These are phyloP conservation scores for Hyphopichia buzzinii DNA, from an alignment of 1,139 yeast genomes.

Conservation along the genomic window DNA sequence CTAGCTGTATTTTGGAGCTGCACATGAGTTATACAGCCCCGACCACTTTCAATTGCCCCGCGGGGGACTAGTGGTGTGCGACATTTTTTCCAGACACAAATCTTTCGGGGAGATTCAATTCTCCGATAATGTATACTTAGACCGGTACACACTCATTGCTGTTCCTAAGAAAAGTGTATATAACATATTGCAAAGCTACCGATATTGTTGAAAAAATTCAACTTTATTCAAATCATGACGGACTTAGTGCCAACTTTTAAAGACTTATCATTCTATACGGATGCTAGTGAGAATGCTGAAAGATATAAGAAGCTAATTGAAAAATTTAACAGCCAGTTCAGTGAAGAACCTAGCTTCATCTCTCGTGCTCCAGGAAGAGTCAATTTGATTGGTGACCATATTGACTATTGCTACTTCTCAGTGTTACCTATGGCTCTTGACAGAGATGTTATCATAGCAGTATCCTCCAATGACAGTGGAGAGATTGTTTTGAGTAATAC, in stretches of 20 bases:
- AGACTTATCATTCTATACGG: conserved; percentile 36
- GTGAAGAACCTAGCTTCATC: conserved; percentile 39
- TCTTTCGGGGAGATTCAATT: no score
- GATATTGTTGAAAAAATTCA: no score
- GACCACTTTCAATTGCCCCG: no score
- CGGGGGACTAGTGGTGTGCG: no score
- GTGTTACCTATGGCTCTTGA: conserved; percentile 79
- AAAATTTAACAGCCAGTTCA: conserved; percentile 20
- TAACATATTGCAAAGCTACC: no score
- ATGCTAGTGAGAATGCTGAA: conserved; percentile 19
- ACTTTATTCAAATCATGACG: no score
- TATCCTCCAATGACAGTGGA: conserved; percentile 25
- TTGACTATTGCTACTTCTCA: conserved; percentile 66
- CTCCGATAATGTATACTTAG: no score
- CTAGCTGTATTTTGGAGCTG: no score
- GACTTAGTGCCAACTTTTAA: conserved; percentile 31
- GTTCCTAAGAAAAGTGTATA: no score
- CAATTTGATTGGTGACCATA: conserved; percentile 73
- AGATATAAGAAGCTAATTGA: conserved; percentile 25
- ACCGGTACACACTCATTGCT: no score
- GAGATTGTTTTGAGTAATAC: conserved; percentile 44
- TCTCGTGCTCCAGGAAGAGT: conserved; percentile 75
- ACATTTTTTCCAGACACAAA: no score
- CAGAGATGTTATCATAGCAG: conserved; percentile 61
- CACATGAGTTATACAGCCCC: no score